Evolutionary conservation across 768 basidiomycete genomes (phyloP).

Genomic region (Podaxis sp.): DNA sequence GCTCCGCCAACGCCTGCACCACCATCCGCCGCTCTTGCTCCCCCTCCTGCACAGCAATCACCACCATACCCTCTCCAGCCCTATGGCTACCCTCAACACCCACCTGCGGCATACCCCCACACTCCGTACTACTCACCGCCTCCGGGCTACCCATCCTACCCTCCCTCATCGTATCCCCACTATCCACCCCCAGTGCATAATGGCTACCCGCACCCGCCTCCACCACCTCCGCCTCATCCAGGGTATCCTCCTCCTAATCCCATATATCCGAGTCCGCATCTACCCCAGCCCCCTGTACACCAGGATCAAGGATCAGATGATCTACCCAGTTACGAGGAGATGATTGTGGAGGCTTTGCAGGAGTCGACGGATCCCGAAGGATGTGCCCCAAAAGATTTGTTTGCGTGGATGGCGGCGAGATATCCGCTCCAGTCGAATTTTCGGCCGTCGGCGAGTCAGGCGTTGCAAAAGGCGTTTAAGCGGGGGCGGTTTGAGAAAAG

Average conservation of each 20-base stretch:
- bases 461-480: conserved; percentile 82
- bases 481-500: conserved; percentile 80
- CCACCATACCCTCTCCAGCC: conserved; percentile 50
- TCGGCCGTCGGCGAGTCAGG: conserved; percentile 86
- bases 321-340: conserved; percentile 87
- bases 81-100: conserved; percentile 47
- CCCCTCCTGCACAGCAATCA: conserved; percentile 20
- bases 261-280: conserved; percentile 22
- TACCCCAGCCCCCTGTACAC: conserved; percentile 28
- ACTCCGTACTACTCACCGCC: conserved; percentile 62
- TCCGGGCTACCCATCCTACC: conserved; percentile 42
- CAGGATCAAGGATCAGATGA: conserved; percentile 41
- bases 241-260: conserved; percentile 33
- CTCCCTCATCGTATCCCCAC: conserved; percentile 26
- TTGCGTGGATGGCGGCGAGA: conserved; percentile 78
- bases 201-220: conserved; percentile 38
- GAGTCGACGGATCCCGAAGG: conserved; percentile 73
- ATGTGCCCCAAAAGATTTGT: conserved; percentile 78
- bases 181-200: conserved; percentile 43
- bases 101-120: conserved; percentile 62
- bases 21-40: conserved; percentile 15
- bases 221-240: conserved; percentile 35
- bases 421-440: conserved; percentile 90
- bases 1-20: conserved; percentile 21
- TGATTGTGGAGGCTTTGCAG: conserved; percentile 80